phyloP scores from a whole-genome alignment of 441 rosid species.

The Kokia cookei region DNA sequence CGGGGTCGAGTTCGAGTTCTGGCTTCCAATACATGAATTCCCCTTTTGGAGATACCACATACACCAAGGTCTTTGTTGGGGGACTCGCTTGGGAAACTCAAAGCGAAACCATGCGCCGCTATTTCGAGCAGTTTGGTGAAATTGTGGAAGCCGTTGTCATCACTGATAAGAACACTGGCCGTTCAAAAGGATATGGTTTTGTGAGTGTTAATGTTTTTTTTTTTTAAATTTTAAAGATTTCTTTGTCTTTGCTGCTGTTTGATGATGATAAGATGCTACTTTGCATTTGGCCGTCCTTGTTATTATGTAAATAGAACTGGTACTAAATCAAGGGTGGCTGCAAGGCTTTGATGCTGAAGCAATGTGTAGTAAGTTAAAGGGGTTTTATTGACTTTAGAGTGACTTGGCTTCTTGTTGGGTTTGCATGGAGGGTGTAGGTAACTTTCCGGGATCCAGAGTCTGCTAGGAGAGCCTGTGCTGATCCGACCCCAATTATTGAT shows the following conservation, averaged over 20 bases:
- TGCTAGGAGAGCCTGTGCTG: conserved; percentile 89
- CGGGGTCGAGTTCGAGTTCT: conserved; percentile 47
- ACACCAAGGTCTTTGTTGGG: conserved; percentile 92
- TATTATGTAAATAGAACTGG: background rate
- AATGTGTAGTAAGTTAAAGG: background rate
- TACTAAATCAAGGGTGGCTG: background rate
- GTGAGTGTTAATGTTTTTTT: conserved; percentile 51
- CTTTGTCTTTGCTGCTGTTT: conserved; percentile 9
- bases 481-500: conserved; percentile 81
- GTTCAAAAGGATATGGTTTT: conserved; percentile 98
- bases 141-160: conserved; percentile 93
- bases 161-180: conserved; percentile 85
- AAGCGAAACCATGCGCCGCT: conserved; percentile 74
- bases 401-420: conserved; percentile 37
- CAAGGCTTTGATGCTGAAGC: background rate
- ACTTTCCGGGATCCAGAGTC: conserved; percentile 95
- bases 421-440: conserved; percentile 87
- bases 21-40: conserved; percentile 67
- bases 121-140: conserved; percentile 84
- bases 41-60: conserved; percentile 92
- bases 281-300: background rate
- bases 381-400: conserved; percentile 23
- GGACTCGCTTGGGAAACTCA: conserved; percentile 99
- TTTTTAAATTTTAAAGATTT: background rate
- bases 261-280: background rate